Evolutionary conservation across 192 early-diverging fungal genomes (phyloP), one percentile per base, ranked within the genome.

Genomic region (Mycoemilia scoparia): DNA sequence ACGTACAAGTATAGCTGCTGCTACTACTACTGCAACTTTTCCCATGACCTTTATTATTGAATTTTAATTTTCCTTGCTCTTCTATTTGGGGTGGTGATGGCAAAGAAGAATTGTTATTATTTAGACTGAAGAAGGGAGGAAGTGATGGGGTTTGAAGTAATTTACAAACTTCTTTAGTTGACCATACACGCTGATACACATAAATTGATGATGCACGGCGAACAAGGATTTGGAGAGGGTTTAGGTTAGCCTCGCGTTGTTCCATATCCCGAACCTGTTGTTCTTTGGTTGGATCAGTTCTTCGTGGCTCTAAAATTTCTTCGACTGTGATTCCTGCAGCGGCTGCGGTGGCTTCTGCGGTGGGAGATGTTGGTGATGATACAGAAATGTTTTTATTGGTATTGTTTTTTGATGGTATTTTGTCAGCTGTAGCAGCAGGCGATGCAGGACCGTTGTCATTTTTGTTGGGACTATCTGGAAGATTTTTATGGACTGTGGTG

Each of bases 111-210:
- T 17, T 5, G 12, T 33, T 7, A 5, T n/a, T 5, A 33, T n/a
- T 33, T 33, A 33, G n/a, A n/a, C n/a, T n/a, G n/a, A n/a, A n/a
- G n/a, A n/a, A n/a, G n/a, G n/a, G n/a, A 5, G 11, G 31, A 3
- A 11, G 29, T 0, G 25, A 7, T 36, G 51, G 52, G 24, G 27
- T 13, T 2, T 10, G 14, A 4, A 62, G 38, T 21, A 56, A 39
- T 16, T 42, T 27, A 7, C 49, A 51, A 5, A 47, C 53, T 24
- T 56, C 53, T 25, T 56, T 56, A 12, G 59, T 54, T 11, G 59
- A 51, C 59, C 59, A 62, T 14, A 62, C 59, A 18, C 62, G 56
- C 42, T 59, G 57, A 25, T 55, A 65, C 25, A 58, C 54, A 30
- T 49, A 55, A 23, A 54, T 42, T 43, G 56, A 60, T 4, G 38